Percentiles rank a stretch among this genome's conserved stretches.
These are phyloP conservation scores for Diplocarpon mali DNA, from an alignment of 2,329 filamentous ascomycete genomes.

Conservation along the genomic window DNA sequence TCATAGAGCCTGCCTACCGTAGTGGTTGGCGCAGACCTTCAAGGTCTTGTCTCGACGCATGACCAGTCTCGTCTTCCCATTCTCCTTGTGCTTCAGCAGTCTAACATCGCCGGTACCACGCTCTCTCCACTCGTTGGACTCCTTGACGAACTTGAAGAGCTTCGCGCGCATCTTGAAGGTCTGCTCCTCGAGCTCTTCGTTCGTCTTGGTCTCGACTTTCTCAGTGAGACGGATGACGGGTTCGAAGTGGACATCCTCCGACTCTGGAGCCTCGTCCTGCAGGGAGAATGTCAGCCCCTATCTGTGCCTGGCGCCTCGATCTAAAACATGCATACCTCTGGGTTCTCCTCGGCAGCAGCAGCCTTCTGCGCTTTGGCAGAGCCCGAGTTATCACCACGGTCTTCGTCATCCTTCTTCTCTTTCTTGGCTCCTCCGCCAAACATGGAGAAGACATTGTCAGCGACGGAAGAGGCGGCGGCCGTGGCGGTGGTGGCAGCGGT, in stretches of 20 bases:
- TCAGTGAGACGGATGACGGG: constrained; percentile 93
- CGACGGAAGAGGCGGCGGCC: constrained; percentile 31
- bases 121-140: constrained; percentile 96
- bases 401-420: constrained; percentile 78
- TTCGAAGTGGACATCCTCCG: constrained; percentile 92
- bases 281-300: constrained; percentile 11
- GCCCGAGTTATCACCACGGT: constrained; percentile 77
- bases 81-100: constrained; percentile 97
- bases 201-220: constrained; percentile 94
- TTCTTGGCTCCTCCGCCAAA: constrained; percentile 97
- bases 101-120: constrained; percentile 93
- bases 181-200: constrained; percentile 96
- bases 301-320: not conserved
- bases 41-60: constrained; percentile 99
- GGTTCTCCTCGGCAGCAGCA: constrained; percentile 31
- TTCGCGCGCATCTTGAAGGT: constrained; percentile 99
- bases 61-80: constrained; percentile 91
- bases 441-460: constrained; percentile 83
- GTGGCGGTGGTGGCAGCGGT: constrained; percentile 32
- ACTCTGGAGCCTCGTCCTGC: constrained; percentile 68
- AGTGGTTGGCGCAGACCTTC: constrained; percentile 99
- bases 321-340: constrained; percentile 21
- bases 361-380: constrained; percentile 70
- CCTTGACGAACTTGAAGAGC: constrained; percentile 95
- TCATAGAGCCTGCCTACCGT: constrained; percentile 52